These are phyloP conservation scores for Rhododendron williamsianum DNA, from an alignment of 148 eudicot genomes.

Conservation along the genomic window DNA sequence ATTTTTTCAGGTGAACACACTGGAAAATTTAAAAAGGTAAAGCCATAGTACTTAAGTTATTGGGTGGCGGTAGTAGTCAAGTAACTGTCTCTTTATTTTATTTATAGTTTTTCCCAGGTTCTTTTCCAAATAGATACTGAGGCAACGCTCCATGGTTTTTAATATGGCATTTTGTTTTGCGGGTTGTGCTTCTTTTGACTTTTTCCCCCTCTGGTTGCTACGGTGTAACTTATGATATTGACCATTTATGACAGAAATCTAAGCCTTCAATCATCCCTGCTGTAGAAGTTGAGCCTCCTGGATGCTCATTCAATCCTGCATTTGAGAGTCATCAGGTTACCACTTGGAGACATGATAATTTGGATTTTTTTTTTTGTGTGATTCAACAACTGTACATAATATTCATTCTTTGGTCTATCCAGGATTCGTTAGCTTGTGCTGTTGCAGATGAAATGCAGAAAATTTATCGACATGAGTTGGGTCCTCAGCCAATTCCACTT, in stretches of 20 bases:
- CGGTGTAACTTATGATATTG: not conserved
- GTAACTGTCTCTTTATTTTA: not conserved
- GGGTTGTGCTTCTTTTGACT: not conserved
- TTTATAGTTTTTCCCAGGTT: not conserved
- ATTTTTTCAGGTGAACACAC: constrained; percentile 34
- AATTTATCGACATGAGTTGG: constrained; percentile 63
- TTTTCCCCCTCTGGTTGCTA: not conserved
- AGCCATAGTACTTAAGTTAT: not conserved
- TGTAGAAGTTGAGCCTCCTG: constrained; percentile 84
- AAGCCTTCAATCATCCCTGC: constrained; percentile 71
- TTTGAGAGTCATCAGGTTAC: constrained; percentile 82
- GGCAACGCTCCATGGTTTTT: constrained; percentile 2
- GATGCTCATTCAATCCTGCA: constrained; percentile 87
- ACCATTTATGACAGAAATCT: constrained; percentile 31
- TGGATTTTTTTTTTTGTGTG: not conserved
- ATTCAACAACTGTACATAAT: not conserved
- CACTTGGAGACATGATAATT: not conserved
- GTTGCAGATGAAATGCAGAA: constrained; percentile 98
- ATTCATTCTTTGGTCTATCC: not conserved
- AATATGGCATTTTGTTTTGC: not conserved
- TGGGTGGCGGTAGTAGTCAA: not conserved
- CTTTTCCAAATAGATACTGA: not conserved
- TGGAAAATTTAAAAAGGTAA: constrained; percentile 56
- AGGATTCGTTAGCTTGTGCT: constrained; percentile 88
- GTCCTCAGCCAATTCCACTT: constrained; percentile 80